Evolutionary conservation across 2,329 filamentous ascomycete species (phyloP), one percentile per base, ranked within the genome.

Genomic region (Penicillium verrucosum): DNA sequence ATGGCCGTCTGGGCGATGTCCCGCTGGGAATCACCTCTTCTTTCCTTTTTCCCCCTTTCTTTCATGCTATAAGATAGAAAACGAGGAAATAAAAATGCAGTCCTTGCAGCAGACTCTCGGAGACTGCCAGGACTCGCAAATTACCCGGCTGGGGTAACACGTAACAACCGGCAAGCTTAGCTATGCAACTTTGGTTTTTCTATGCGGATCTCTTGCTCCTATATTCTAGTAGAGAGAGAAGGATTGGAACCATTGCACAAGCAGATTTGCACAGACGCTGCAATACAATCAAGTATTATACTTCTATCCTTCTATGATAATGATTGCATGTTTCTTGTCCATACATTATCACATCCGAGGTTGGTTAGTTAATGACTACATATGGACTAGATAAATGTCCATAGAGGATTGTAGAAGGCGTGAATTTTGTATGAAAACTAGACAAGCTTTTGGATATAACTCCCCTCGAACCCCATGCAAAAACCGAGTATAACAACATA

Each of bases 381-480:
- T 21, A 21, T 21, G 21, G 21, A 21, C 21, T 21, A 21, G 0
- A 45, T 46, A 25, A 29, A 11, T 27, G 34, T 16, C 12, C 47
- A 23, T 11, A 27, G 2, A 23, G 21, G 6, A 34, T 51, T 51
- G 27, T 34, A 25, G 16, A 23, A 43, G 40, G 32, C 27, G 29
- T 51, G 23, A 44, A 51, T 44, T 34, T 44, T 44, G 38, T 51
- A 38, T 46, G 30, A 46, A 46, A 52, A 52, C 30, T 38, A 43
- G 48, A 56, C 43, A 54, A 55, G 57, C 57, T 62, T 65, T 66
- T 65, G 56, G 40, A 62, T 61, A 64, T 60, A 58, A 57, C 55
- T 54, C 55, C 55, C 63, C 60, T 61, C 38, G 49, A 67, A 67
- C 64, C 64, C 64, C 60, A 66, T 66, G 64, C 60, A 60, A 64